These are phyloP conservation scores for Neurospora sp. DNA, from an alignment of 495 filamentous ascomycete species.

Conservation along the genomic window DNA sequence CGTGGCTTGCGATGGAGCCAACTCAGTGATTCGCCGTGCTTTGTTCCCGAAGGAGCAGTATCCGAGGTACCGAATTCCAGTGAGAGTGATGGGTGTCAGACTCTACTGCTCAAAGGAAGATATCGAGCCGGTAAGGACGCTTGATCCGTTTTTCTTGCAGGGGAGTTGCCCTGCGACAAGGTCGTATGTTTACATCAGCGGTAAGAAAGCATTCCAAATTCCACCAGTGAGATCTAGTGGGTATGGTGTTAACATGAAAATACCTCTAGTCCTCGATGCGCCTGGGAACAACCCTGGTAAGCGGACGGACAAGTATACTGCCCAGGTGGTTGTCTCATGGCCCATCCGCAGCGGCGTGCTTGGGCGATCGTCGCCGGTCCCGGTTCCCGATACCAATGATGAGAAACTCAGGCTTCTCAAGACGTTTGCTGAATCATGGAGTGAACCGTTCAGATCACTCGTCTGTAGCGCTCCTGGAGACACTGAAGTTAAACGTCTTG, in stretches of 20 bases:
- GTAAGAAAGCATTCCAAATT: slow-evolving; percentile 11
- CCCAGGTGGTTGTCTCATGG: slow-evolving; percentile 47
- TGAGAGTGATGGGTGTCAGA: slow-evolving; percentile 21
- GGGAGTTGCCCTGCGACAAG: slow-evolving; percentile 46
- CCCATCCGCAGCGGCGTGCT: slow-evolving; percentile 25
- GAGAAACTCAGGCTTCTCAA: slow-evolving; percentile 44
- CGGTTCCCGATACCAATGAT: slow-evolving; percentile 29
- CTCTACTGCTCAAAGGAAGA: slow-evolving; percentile 18
- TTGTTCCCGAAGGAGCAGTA: slow-evolving; percentile 14
- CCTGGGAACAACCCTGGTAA: slow-evolving; percentile 12
- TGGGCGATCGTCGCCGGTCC: slow-evolving; percentile 10
- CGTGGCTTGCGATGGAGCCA: slow-evolving; percentile 24
- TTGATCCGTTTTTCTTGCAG: slow-evolving; percentile 54
- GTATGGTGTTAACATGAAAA: background rate
- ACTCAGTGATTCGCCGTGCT: slow-evolving; percentile 14
- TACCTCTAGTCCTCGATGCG: slow-evolving; percentile 21
- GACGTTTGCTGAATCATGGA: slow-evolving; percentile 40
- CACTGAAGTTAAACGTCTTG: slow-evolving; percentile 39
- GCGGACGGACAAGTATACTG: slow-evolving; percentile 16
- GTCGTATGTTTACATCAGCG: slow-evolving; percentile 33
- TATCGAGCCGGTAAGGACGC: slow-evolving; percentile 20
- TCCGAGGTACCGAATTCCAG: slow-evolving; percentile 14
- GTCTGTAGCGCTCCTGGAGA: slow-evolving; percentile 37
- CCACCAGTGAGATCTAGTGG: background rate
- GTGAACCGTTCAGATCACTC: slow-evolving; percentile 42